Conservation (phyloP, 2,329 filamentous ascomycete species). For the Xylariaceae sp. region DNA sequence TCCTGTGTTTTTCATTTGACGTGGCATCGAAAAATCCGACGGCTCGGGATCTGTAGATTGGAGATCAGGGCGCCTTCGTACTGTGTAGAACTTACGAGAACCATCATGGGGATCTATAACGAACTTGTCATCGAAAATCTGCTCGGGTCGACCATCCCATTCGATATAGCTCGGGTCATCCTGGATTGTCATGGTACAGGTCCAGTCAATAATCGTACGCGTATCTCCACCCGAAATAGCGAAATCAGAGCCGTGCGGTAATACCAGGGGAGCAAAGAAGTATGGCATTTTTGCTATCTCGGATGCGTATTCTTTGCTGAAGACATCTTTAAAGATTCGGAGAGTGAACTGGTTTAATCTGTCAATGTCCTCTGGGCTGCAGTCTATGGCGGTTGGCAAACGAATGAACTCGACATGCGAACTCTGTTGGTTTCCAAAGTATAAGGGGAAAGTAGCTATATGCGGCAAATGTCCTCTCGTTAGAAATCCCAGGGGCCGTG, state of each 20-base stretch:
- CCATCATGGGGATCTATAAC: constrained; percentile 55
- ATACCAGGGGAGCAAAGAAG: constrained; percentile 62
- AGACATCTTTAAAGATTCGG: constrained; percentile 72
- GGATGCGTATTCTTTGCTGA: constrained; percentile 76
- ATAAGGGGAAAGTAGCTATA: constrained; percentile 65
- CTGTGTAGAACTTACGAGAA: constrained; percentile 55
- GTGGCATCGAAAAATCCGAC: constrained; percentile 39
- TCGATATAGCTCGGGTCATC: constrained; percentile 30
- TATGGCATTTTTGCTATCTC: constrained; percentile 66
- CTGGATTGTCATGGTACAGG: constrained; percentile 41
- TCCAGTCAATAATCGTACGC: constrained; percentile 54
- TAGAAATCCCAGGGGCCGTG: constrained; percentile 63
- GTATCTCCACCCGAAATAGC: constrained; percentile 15
- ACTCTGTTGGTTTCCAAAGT: constrained; percentile 57
- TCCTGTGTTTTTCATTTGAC: constrained; percentile 37
- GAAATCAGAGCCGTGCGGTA: constrained; percentile 28
- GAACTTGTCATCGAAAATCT: constrained; percentile 49
- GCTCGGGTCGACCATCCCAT: constrained; percentile 40
- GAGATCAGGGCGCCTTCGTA: constrained; percentile 50
- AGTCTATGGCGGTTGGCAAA: constrained; percentile 38
- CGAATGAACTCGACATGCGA: constrained; percentile 52
- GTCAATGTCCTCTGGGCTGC: constrained; percentile 42
- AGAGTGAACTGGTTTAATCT: constrained; percentile 68
- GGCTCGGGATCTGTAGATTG: constrained; percentile 63
- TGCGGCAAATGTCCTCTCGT: constrained; percentile 60